phyloP scores from a whole-genome alignment of 1,284 basidiomycete species.

The Cryptococcus jaspeensis region DNA sequence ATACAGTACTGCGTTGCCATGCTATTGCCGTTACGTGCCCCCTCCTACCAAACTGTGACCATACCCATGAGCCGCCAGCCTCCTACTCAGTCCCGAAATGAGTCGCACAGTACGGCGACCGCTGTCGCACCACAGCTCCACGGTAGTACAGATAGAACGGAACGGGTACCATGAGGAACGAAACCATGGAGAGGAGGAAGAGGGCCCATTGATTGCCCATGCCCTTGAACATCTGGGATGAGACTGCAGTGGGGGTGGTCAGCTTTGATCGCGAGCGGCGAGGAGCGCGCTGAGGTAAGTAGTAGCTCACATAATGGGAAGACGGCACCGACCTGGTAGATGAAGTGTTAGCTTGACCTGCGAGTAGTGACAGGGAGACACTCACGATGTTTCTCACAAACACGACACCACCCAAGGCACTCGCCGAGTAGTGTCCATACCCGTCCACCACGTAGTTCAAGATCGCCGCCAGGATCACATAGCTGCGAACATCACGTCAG shows the following conservation, averaged over 20 bases:
- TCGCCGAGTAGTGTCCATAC: slow-evolving; percentile 34
- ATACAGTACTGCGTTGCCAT: too few relatives aligned
- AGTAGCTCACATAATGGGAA: slow-evolving; percentile 32
- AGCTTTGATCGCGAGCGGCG: neutral
- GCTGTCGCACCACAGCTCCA: slow-evolving; percentile 20
- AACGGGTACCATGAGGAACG: slow-evolving; percentile 24
- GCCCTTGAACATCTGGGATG: slow-evolving; percentile 30
- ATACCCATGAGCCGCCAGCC: neutral
- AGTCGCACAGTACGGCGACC: slow-evolving; percentile 26
- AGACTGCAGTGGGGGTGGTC: slow-evolving; percentile 14
- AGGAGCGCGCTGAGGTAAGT: too few relatives aligned
- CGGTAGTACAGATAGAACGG: slow-evolving; percentile 25
- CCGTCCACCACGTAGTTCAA: slow-evolving; percentile 36
- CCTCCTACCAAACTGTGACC: neutral
- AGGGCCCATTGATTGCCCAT: slow-evolving; percentile 35
- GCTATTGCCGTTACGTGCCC: too few relatives aligned
- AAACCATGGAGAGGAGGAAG: slow-evolving; percentile 26
- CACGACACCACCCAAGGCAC: slow-evolving; percentile 27
- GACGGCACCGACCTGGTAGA: slow-evolving; percentile 22
- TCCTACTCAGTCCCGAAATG: slow-evolving; percentile 21
- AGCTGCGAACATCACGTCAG: slow-evolving; percentile 11
- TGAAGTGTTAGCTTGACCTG: neutral
- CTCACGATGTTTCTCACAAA: slow-evolving; percentile 33
- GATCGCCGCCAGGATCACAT: slow-evolving; percentile 32
- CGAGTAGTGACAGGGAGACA: neutral